These are phyloP conservation scores for Coemansia sp. DNA, from an alignment of 192 early-diverging fungal genomes.

Conservation along the genomic window DNA sequence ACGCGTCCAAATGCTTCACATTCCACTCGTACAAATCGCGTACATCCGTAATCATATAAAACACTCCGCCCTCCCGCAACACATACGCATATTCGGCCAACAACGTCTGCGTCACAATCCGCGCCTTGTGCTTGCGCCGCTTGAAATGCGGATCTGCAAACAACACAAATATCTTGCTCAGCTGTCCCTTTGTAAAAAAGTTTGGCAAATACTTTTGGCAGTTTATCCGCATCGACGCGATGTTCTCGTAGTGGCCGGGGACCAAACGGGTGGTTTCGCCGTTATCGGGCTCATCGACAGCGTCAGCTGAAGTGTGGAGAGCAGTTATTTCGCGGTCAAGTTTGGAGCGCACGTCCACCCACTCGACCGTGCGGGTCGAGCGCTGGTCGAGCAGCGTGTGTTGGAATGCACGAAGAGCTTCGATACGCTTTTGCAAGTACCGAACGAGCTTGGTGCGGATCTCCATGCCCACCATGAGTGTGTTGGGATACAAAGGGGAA, in stretches of 20 bases:
- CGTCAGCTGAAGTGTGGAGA: background rate
- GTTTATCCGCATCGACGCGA: conserved; percentile 96
- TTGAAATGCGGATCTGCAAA: conserved; percentile 99
- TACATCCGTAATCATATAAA: conserved; percentile 97
- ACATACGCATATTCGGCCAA: conserved; percentile 98
- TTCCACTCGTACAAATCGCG: conserved; percentile 90
- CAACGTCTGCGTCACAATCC: conserved; percentile 88
- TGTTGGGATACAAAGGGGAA: conserved; percentile 88
- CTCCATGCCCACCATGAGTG: conserved; percentile 98
- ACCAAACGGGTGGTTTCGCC: conserved; percentile 49
- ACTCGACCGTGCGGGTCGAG: conserved; percentile 14
- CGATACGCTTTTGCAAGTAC: conserved; percentile 87
- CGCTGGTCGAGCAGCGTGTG: conserved; percentile 20
- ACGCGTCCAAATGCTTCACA: conserved; percentile 89
- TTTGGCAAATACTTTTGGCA: conserved; percentile 98
- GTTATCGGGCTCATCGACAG: conserved; percentile 45
- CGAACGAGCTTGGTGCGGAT: conserved; percentile 94
- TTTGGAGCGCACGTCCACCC: conserved; percentile 55
- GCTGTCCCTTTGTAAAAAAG: conserved; percentile 95
- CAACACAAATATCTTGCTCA: conserved; percentile 95
- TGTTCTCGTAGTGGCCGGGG: conserved; percentile 88
- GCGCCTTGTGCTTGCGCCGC: conserved; percentile 95
- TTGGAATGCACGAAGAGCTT: conserved; percentile 74
- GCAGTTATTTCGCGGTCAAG: conserved; percentile 33
- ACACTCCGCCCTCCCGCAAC: conserved; percentile 80